A percentile compares a stretch with the other conserved stretches of the same genome.
phyloP scores from a whole-genome alignment of 2,329 filamentous ascomycete species.

The Aspergillus sp. region DNA sequence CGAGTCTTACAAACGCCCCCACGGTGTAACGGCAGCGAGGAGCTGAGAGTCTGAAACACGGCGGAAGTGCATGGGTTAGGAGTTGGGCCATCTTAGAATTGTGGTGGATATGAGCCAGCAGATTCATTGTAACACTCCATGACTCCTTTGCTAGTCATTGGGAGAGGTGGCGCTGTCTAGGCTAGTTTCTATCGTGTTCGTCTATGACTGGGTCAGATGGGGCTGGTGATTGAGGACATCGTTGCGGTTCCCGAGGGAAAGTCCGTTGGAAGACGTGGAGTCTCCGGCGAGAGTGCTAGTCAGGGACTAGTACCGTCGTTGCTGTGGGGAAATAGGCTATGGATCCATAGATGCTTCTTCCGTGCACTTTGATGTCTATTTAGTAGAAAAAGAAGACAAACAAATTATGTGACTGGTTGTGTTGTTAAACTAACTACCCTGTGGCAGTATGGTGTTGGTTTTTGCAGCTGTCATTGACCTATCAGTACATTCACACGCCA shows the following conservation, averaged over 20 bases:
- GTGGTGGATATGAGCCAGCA: not conserved
- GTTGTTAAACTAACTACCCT: too few relatives aligned
- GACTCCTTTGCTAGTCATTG: not conserved
- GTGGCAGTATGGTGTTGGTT: too few relatives aligned
- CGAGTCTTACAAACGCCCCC: not conserved
- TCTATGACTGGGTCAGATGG: slow-evolving; percentile 4
- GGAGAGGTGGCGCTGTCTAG: slow-evolving; percentile 6
- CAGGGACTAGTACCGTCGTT: not conserved
- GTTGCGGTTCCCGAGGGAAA: not conserved
- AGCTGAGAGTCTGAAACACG: not conserved
- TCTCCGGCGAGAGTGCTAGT: not conserved
- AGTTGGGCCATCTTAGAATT: not conserved
- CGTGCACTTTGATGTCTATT: too few relatives aligned
- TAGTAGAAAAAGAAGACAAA: too few relatives aligned
- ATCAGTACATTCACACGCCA: too few relatives aligned
- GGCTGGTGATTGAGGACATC: not conserved
- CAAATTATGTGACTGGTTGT: too few relatives aligned
- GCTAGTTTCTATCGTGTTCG: slow-evolving; percentile 4
- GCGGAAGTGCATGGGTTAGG: not conserved
- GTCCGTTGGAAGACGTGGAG: not conserved
- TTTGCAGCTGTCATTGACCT: too few relatives aligned
- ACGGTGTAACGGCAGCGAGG: not conserved
- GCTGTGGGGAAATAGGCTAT: not conserved
- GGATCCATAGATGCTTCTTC: too few relatives aligned
- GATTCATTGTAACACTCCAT: not conserved